These are phyloP conservation scores for Diplodia seriata DNA, from an alignment of 2,329 filamentous ascomycete genomes.

Conservation along the genomic window DNA sequence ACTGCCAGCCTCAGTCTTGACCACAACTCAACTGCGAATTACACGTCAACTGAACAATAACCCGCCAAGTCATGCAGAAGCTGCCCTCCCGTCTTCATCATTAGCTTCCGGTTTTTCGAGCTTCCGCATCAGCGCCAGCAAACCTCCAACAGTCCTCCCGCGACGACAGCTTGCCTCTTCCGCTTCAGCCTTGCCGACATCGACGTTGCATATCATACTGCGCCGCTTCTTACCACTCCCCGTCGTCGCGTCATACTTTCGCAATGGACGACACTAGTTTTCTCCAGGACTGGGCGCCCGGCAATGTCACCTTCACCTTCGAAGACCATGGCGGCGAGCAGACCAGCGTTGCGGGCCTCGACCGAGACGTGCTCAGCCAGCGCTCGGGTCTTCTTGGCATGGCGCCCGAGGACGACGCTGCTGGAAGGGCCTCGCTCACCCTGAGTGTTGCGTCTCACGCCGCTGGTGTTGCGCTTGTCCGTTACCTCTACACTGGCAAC, in stretches of 20 bases:
- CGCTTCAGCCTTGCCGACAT: not conserved
- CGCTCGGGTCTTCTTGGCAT: constrained; percentile 50
- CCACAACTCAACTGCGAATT: not conserved
- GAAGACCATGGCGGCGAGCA: constrained; percentile 42
- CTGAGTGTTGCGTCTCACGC: constrained; percentile 47
- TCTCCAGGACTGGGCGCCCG: constrained; percentile 34
- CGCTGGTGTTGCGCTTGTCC: constrained; percentile 48
- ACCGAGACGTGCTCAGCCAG: constrained; percentile 42
- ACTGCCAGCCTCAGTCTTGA: not conserved
- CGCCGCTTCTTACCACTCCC: not conserved
- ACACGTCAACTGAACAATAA: not conserved
- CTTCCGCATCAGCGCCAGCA: not conserved
- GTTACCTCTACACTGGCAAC: constrained; percentile 51
- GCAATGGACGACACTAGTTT: constrained; percentile 24
- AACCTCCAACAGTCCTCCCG: not conserved
- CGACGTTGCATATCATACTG: not conserved
- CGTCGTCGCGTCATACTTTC: not conserved
- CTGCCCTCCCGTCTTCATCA: not conserved
- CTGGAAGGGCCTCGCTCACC: constrained; percentile 42
- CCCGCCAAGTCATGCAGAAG: constrained; percentile 1
- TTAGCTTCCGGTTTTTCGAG: not conserved
- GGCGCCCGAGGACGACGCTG: constrained; percentile 48
- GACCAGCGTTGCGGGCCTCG: constrained; percentile 43
- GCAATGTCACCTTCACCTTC: constrained; percentile 43
- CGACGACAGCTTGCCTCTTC: not conserved